Percentiles rank a stretch among this genome's conserved stretches.
Conservation (phyloP, 2,329 filamentous ascomycete species). For the Teratosphaeria gauchensis region DNA sequence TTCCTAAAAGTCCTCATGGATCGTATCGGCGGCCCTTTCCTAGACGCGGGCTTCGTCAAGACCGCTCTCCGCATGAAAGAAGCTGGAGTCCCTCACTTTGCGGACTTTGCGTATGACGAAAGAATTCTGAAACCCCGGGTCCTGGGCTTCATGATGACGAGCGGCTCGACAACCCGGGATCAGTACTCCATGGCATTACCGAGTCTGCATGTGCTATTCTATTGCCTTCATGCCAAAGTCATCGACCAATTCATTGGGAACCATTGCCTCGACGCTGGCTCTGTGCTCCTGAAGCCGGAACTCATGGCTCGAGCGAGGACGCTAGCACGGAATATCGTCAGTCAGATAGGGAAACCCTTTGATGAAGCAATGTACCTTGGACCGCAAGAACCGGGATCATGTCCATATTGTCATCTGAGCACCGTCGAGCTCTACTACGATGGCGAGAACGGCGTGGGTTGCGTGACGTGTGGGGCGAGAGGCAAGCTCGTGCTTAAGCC, state of each 20-base stretch:
- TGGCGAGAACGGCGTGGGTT: slow-evolving; percentile 2
- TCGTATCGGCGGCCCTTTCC: slow-evolving; percentile 3
- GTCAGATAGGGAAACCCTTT: slow-evolving; percentile 5
- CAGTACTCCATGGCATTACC: slow-evolving; percentile 6
- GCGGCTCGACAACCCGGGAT: slow-evolving; percentile 5
- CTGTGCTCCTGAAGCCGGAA: not conserved
- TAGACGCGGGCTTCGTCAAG: slow-evolving; percentile 2
- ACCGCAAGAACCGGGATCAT: slow-evolving; percentile 1
- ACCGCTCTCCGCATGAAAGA: slow-evolving; percentile 1
- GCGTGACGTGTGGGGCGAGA: slow-evolving; percentile 6
- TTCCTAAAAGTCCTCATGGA: slow-evolving; percentile 8
- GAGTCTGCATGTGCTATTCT: slow-evolving; percentile 6
- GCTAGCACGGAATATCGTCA: slow-evolving; percentile 1
- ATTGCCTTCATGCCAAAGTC: slow-evolving; percentile 4
- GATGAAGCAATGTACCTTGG: slow-evolving; percentile 6
- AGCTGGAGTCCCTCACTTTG: not conserved
- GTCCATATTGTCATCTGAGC: slow-evolving; percentile 6
- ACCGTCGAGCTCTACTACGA: slow-evolving; percentile 4
- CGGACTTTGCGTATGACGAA: slow-evolving; percentile 1
- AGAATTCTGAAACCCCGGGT: slow-evolving; percentile 4
- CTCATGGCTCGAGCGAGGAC: not conserved
- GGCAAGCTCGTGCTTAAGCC: not conserved
- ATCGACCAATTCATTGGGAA: slow-evolving; percentile 6
- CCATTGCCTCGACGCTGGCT: not conserved
- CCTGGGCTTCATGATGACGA: slow-evolving; percentile 4